Conservation (phyloP, 345 rosid species). For the Acer saccharum region DNA sequence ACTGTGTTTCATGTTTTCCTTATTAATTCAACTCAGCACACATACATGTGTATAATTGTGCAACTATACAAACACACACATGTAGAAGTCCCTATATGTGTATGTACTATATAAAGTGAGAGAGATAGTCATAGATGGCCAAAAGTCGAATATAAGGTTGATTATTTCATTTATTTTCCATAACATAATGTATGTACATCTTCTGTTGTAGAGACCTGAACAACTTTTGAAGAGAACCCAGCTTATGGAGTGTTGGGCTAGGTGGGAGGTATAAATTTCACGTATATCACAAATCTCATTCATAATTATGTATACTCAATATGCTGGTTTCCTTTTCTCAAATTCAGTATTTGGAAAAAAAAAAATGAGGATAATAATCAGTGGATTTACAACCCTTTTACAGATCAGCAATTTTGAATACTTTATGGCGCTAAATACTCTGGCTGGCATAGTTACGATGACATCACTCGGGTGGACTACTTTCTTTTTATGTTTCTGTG, state of each 20-base stretch:
- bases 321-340: slow-evolving; percentile 2
- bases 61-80: neutral
- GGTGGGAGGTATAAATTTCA: slow-evolving; percentile 83
- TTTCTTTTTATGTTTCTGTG: slow-evolving; percentile 2
- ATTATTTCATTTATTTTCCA: neutral
- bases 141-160: neutral
- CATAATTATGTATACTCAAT: slow-evolving; percentile 6
- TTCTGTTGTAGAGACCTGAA: slow-evolving; percentile 81
- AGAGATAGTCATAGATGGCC: neutral
- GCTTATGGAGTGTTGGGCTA: slow-evolving; percentile 98
- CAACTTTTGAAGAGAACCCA: slow-evolving; percentile 95
- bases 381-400: slow-evolving; percentile 29
- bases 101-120: neutral
- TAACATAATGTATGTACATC: neutral
- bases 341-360: slow-evolving; percentile 20
- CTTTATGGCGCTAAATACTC: slow-evolving; percentile 90
- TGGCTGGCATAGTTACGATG: slow-evolving; percentile 99
- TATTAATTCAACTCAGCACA: neutral
- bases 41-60: neutral
- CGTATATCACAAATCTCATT: slow-evolving; percentile 10
- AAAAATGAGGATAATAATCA: slow-evolving; percentile 12
- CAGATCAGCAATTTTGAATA: slow-evolving; percentile 99
- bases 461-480: slow-evolving; percentile 88
- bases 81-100: neutral
- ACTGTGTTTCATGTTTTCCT: neutral